Base-by-base conservation (phyloP, 495 filamentous ascomycete genomes). In the Filosporella fistucella region DNA sequence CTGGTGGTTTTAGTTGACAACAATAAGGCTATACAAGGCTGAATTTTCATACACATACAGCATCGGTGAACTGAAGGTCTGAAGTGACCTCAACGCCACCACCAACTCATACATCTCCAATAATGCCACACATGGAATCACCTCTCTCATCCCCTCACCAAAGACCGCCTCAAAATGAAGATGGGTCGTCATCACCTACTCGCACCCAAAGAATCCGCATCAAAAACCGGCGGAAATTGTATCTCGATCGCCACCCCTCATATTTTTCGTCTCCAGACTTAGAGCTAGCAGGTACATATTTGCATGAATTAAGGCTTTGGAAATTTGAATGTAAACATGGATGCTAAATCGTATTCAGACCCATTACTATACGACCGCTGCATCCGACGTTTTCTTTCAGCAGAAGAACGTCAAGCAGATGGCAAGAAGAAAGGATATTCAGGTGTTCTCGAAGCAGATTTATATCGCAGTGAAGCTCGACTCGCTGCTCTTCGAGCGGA, bases 301-400 rank as follows among this genome's bases (percentile, higher is more conserved):
- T 25, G 20, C 21, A 24, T 20, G 20, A 29, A 12, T 16, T 30
- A 25, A 43, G 17, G 7, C 25, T 17, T n/a, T 17, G n/a, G 4
- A 35, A 14, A 42, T 17, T 8, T 29, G 4, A 6, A 33, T 21
- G 14, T 13, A 1, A 39, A 42, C 35, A 43, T 9, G 11, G 56
- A 63, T 58, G 26, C 40, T 45, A 40, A 41, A 57, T 20, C 41
- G 14, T 67, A 66, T 22, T 22, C 24, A 82, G 84, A 89, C 65
- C 86, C 86, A 1, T 71, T 91, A 28, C 70, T 88, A 22, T 90
- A 89, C 65, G 86, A 91, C 61, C 81, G 82, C 35, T 68, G 86
- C 16, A 77, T 91, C 58, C 77, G 86, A 18, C 82, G 82, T 45
- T 89, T 89, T 58, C 84, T 88, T 47, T 81, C 80, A 3, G 57